These are phyloP conservation scores for Tardiomyces digboiensis DNA, from an alignment of 1,139 yeast species.

Conservation along the genomic window DNA sequence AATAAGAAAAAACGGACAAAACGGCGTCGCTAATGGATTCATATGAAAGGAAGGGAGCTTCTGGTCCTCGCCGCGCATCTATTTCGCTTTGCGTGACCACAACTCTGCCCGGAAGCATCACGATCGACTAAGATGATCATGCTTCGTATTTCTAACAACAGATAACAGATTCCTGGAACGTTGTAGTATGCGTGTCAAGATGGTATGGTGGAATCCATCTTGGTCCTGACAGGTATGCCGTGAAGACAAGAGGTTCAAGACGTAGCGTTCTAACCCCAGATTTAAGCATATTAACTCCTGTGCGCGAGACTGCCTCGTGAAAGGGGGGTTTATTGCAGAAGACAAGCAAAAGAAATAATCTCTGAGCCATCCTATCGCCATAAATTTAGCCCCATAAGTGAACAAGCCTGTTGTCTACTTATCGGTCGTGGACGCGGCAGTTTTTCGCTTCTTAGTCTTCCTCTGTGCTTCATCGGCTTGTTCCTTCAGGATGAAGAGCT, in stretches of 20 bases:
- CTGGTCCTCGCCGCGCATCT: too few species aligned
- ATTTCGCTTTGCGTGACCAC: too few species aligned
- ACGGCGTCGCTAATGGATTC: too few species aligned
- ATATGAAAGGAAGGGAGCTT: too few species aligned
- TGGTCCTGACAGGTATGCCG: conserved; percentile 57
- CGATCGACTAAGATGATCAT: too few species aligned
- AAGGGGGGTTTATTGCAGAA: conserved; percentile 43
- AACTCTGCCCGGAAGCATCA: too few species aligned
- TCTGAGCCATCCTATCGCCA: conserved; percentile 5
- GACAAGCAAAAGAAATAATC: conserved; percentile 5
- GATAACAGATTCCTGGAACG: conserved; percentile 51
- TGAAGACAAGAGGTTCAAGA: background rate
- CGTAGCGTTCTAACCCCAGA: conserved; percentile 1
- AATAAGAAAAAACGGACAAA: too few species aligned
- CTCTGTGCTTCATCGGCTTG: background rate
- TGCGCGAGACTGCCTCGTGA: conserved; percentile 74
- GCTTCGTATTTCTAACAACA: background rate
- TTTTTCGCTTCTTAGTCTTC: conserved; percentile 2
- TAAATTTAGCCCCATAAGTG: conserved; percentile 8
- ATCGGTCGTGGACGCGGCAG: background rate
- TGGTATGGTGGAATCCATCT: conserved; percentile 93
- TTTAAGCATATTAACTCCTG: conserved; percentile 88
- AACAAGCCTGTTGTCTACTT: conserved; percentile 6
- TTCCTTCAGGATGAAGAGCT: background rate
- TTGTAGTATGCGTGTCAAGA: conserved; percentile 77